Base-by-base conservation (phyloP, 768 basidiomycete genomes). In the Russula vinacea region DNA sequence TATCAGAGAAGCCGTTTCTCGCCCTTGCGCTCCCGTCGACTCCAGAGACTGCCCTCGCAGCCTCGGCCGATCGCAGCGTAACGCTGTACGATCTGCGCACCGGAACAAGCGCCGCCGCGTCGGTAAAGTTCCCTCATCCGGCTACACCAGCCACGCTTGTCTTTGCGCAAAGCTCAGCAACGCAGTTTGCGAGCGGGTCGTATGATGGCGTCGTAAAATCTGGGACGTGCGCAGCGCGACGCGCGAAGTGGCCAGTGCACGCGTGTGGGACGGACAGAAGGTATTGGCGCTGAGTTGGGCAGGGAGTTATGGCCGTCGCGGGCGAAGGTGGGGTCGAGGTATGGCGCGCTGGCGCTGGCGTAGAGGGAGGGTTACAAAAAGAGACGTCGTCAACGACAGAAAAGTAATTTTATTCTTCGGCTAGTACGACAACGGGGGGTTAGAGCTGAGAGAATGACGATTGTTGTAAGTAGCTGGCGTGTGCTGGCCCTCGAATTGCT, bases 201-300 rank as follows among this genome's bases (percentile, higher is more conserved):
- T 91, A 93, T 71, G 91, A 94, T 62, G 90, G 92, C 13, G 75
- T 86, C 2, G 88, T 86, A 0, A 90, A 5, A 71, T 93, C 3
- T 94, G 90, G 89, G 91, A 94, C 71, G 71, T 90, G 29, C 80
- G 90, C 5, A 92, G 87, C 68, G 78, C 80, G 17, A 85, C 86
- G 68, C 77, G 79, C 16, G 83, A 88, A 1, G 78, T 92, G 51
- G 79, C 87, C 24, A 84, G 78, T 63, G 87, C 92, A 71, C 81
- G 80, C 53, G 80, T 78, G 2, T 86, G 83, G 82, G 80, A 80
- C 3, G 69, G 70, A 7, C 77, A 80, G 71, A 89, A 89, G 70
- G 79, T 90, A 1, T 68, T 90, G 62, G 75, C 78, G 85, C 84
- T 73, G 6, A 71, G 72, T 37, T 73, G 73, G 73, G 67, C 60